A percentile compares a stretch with the other conserved stretches of the same genome.
These are phyloP conservation scores for Arabidopsis hybrid DNA, from an alignment of 441 rosid species.

Conservation along the genomic window DNA sequence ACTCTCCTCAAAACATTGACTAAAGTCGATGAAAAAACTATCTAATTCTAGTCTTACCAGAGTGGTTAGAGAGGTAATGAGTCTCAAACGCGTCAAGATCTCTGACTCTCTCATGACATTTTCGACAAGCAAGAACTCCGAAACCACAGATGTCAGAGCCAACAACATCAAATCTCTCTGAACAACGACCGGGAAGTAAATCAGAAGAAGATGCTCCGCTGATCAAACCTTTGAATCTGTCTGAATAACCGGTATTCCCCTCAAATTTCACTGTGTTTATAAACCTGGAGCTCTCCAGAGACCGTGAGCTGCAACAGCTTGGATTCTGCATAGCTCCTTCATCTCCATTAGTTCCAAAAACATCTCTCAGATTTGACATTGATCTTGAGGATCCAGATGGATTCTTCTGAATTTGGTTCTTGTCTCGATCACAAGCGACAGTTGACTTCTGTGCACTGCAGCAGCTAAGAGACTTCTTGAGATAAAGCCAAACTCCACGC, in stretches of 20 bases:
- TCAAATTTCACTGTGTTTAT: slow-evolving; percentile 15
- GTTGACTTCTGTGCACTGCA: slow-evolving; percentile 58
- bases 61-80: slow-evolving; percentile 64
- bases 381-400: slow-evolving; percentile 56
- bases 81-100: slow-evolving; percentile 58
- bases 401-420: slow-evolving; percentile 36
- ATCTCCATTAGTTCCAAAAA: slow-evolving; percentile 45
- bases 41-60: slow-evolving; percentile 50
- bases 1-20: not conserved
- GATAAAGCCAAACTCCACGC: slow-evolving; percentile 58
- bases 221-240: slow-evolving; percentile 21
- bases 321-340: slow-evolving; percentile 51
- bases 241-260: slow-evolving; percentile 14
- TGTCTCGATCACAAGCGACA: slow-evolving; percentile 49
- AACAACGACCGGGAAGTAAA: slow-evolving; percentile 28
- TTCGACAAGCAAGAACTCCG: slow-evolving; percentile 50
- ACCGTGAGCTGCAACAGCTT: slow-evolving; percentile 57
- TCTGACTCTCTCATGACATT: slow-evolving; percentile 54
- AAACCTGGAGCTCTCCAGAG: slow-evolving; percentile 43
- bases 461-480: slow-evolving; percentile 60
- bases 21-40: not conserved
- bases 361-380: slow-evolving; percentile 53
- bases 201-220: slow-evolving; percentile 33
- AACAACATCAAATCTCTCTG: slow-evolving; percentile 44
- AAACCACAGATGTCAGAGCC: slow-evolving; percentile 41